Evolutionary conservation across 2,329 filamentous ascomycete genomes (phyloP), one percentile per base, ranked within the genome.

Genomic region (Pseudogymnoascus sp.): DNA sequence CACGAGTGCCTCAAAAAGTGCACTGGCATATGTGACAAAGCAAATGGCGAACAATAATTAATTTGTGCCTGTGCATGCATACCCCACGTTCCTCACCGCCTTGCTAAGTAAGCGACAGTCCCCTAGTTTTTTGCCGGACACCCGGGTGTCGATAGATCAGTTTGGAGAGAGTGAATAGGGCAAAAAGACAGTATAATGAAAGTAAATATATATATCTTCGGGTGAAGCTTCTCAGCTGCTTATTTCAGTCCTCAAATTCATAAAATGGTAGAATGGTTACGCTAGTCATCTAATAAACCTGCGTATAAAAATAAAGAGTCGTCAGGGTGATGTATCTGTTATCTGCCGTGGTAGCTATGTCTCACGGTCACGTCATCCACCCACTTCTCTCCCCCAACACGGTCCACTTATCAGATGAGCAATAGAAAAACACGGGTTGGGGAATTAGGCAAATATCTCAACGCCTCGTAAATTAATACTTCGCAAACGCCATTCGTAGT

Each of bases 21-120:
- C 43, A 53, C 43, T 53, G 43, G 25, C 25, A 53, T 30, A 30
- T 53, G 43, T 53, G 43, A 53, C 43, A 53, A 53, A 53, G 43
- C 43, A 53, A 33, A 53, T 9, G 25, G 8, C n/a, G 25, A 33
- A 14, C 41, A 5, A 28, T 18, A 53, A 53, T 53, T 53, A 53
- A 33, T 53, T 47, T 53, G 43, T 53, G 43, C 25, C 43, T 15
- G 20, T 30, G 8, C 25, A 30, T 53, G n/a, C 6, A 35, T 53
- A 53, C 47, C 47, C 47, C 47, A 53, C 47, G 47, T 20, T 20
- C 28, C 47, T 53, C 47, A 53, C 47, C 47, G 47, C 47, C 47
- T 53, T 53, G 47, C 47, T 53, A 53, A 33, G 47, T 53, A 53
- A 53, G 47, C 47, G 47, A 53, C 47, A 53, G 11, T 53, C n/a